These are phyloP conservation scores for Chrysanthemum makinoi DNA, from an alignment of 129 eudicot species.

Conservation along the genomic window DNA sequence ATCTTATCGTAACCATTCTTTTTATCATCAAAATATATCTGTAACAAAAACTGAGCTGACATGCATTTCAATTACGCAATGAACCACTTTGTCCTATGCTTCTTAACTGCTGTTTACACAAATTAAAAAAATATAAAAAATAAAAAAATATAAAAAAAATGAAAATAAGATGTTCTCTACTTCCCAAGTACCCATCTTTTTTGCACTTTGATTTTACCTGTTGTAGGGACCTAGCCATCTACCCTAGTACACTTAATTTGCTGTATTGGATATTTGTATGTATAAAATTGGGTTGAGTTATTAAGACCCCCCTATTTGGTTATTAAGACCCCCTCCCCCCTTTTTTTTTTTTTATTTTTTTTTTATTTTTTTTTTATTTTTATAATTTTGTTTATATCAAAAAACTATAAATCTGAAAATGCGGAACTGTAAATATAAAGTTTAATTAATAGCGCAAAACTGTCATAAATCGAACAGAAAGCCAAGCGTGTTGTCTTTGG, in stretches of 20 bases:
- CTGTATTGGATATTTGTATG: not conserved
- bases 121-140: not conserved
- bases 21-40: not conserved
- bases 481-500: no score
- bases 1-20: no score
- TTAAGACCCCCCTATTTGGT: no score
- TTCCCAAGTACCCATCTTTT: constrained; percentile 5
- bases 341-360: no score
- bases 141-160: not conserved
- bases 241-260: not conserved
- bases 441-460: no score
- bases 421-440: no score
- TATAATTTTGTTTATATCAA: no score
- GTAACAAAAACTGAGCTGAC: not conserved
- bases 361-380: no score
- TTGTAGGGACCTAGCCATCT: constrained; percentile 24
- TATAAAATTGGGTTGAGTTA: no score
- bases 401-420: no score
- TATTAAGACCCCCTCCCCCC: no score
- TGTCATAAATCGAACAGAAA: no score
- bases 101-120: constrained; percentile 12
- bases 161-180: constrained; percentile 14
- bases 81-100: constrained; percentile 22
- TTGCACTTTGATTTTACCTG: constrained; percentile 19
- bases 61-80: not conserved